These are phyloP conservation scores for Acacia melanoxylon DNA, from an alignment of 306 rosid species.

Conservation along the genomic window DNA sequence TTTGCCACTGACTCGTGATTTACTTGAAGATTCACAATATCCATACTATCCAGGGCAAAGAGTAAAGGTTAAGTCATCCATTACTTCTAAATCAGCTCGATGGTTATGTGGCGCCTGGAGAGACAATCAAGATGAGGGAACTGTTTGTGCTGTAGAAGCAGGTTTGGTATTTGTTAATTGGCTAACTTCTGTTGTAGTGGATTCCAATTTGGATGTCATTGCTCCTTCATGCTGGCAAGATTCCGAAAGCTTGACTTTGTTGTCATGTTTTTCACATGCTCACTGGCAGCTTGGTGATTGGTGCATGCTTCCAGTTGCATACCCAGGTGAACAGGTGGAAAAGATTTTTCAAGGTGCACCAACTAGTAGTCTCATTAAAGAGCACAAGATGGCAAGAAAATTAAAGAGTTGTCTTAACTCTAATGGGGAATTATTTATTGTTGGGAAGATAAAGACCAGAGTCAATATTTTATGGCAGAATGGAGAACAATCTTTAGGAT, in stretches of 20 bases:
- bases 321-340: not conserved
- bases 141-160: not conserved
- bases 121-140: not conserved
- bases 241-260: not conserved
- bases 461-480: slow-evolving; percentile 39
- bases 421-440: slow-evolving; percentile 51
- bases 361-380: slow-evolving; percentile 28
- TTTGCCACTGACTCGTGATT: slow-evolving; percentile 56
- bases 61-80: slow-evolving; percentile 55
- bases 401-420: slow-evolving; percentile 36
- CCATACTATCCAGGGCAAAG: slow-evolving; percentile 96
- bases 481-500: not conserved
- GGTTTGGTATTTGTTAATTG: not conserved
- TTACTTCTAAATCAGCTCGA: not conserved
- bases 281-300: not conserved
- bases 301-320: not conserved
- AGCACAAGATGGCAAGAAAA: slow-evolving; percentile 44
- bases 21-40: slow-evolving; percentile 80
- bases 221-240: not conserved
- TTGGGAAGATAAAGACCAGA: slow-evolving; percentile 77
- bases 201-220: not conserved
- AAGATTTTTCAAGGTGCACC: slow-evolving; percentile 37
- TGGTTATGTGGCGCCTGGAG: not conserved
- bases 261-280: not conserved
- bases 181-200: not conserved